Evolutionary conservation across 2,329 filamentous ascomycete species (phyloP), one percentile per base, ranked within the genome.

Genomic region (Xylariaceae sp.): DNA sequence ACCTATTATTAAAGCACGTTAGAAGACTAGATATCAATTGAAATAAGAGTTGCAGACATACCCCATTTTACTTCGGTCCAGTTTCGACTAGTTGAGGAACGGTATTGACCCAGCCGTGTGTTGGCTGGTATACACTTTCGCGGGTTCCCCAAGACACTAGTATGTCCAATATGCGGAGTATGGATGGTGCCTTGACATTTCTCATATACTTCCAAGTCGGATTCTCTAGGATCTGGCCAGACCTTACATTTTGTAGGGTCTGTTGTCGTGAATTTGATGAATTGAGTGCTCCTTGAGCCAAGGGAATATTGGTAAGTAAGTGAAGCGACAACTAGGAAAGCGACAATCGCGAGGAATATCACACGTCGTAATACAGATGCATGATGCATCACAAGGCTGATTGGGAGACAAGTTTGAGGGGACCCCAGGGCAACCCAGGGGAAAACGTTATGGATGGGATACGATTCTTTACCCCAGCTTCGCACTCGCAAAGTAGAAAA

Each of bases 21-120:
- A 51, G 48, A 24, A 28, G 14, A 19, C 3, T 14, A 5, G 8
- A 46, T 5, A 17, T 23, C 36, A 39, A 48, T 21, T n/a, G 43
- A 9, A 21, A 40, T 17, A 46, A 41, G 16, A 3, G 9, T 29
- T 28, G 7, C 12, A 31, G 17, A 53, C 58, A 50, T 54, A 59
- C 61, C 61, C 61, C 61, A 63, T 55, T 49, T 54, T 21, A 63
- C 53, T 29, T 59, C 53, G 6, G 48, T 48, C 61, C 58, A 63
- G 33, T 63, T 59, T 17, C 53, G 52, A 28, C 31, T 29, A 12
- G 33, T 21, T 6, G 50, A 43, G 9, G 40, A 23, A 7, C 49
- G 24, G 28, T 63, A 59, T 47, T 53, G 53, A n/a, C 51, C 50
- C 3, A 63, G 40, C 12, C 61, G 55, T 23, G 33, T 24, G 14